Evolutionary conservation across 2,329 filamentous ascomycete species (phyloP), one percentile per base, ranked within the genome.

Genomic region (Colletotrichum sp.): DNA sequence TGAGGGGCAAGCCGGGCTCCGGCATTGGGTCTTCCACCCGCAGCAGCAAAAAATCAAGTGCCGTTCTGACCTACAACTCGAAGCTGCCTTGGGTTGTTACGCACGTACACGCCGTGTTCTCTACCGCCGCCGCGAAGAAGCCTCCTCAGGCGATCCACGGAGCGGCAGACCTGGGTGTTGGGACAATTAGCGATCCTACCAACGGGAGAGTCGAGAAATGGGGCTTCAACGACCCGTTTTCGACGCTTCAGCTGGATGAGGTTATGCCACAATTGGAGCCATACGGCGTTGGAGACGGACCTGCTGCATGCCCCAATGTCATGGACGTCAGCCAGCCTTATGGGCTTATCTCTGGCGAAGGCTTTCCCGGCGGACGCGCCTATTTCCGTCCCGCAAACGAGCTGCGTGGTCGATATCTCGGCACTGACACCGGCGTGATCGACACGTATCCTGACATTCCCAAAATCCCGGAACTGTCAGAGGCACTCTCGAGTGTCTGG

Each of bases 241-340:
- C 92, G 44, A 94, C 96, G 78, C 89, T 92, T 49, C 95, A 98
- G 81, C 94, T 98, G 78, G 90, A 94, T 6, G 95, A 98, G 78
- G 88, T 94, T 39, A 93, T 93, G 79, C 93, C 95, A 5, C 92
- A 93, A 8, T 90, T 96, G 75, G 87, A 92, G 21, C 93, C 93
- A 39, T 98, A 94, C 84, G 96, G 96, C 5, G 83, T 96, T 66
- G 95, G 95, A 6, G 88, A 95, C 36, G 96, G 95, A 7, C 93
- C 95, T 68, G 92, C 95, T 12, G 95, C 94, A 18, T 87, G 93
- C 28, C 95, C 95, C 2, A 98, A 98, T 81, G 91, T 94, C 44
- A 96, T 98, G 94, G 96, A 98, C 82, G 91, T 98, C 44, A 98
- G 96, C 81, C 95, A 96, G 80, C 91, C 92, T 10, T 96, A 95